phyloP scores from a whole-genome alignment of 345 rosid species.

The Brassica incana region DNA sequence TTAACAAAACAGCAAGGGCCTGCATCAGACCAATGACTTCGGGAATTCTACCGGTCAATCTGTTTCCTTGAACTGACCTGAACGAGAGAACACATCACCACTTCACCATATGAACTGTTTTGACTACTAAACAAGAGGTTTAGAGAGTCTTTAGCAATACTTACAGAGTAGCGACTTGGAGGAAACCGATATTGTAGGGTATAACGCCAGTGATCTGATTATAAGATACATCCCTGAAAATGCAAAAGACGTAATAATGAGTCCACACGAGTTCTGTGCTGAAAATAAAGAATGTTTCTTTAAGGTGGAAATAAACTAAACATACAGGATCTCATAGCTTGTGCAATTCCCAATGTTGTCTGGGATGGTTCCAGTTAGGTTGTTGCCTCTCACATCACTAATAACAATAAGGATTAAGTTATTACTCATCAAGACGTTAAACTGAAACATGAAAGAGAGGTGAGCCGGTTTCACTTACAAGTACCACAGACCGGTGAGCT shows the following conservation, averaged over 20 bases:
- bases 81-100: not conserved
- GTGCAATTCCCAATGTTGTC: constrained; percentile 93
- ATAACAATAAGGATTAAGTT: not conserved
- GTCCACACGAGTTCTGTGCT: not conserved
- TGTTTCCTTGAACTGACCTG: constrained; percentile 93
- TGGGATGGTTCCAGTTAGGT: constrained; percentile 76
- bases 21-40: constrained; percentile 95
- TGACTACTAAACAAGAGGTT: not conserved
- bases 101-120: not conserved
- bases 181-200: constrained; percentile 89
- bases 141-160: constrained; percentile 1
- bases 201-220: constrained; percentile 79
- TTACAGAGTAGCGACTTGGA: constrained; percentile 97
- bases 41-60: constrained; percentile 73
- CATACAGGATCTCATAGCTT: constrained; percentile 92
- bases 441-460: not conserved
- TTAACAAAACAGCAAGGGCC: constrained; percentile 85
- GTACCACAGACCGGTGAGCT: constrained; percentile 91
- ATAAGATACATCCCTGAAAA: constrained; percentile 76
- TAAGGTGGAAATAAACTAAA: not conserved
- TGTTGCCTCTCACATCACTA: constrained; percentile 90
- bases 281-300: not conserved
- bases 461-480: constrained; percentile 56
- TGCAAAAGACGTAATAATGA: not conserved
- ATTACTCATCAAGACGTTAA: not conserved